These are phyloP conservation scores for Suillus brevipes DNA, from an alignment of 768 basidiomycete genomes.

Conservation along the genomic window DNA sequence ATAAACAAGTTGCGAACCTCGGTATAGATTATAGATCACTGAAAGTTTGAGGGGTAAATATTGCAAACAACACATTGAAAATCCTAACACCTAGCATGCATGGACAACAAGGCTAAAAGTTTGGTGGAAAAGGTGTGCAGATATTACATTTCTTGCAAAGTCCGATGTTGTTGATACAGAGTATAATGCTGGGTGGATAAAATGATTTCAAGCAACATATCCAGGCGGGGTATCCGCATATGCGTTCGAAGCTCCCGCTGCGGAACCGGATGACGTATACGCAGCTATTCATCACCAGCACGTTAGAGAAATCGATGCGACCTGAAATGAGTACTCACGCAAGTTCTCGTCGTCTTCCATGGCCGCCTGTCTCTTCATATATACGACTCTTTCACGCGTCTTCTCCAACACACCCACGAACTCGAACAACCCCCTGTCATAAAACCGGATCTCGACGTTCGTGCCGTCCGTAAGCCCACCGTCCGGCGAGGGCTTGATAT, in stretches of 20 bases:
- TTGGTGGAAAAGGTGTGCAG: neutral
- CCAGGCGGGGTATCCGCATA: constrained; percentile 31
- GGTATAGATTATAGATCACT: neutral
- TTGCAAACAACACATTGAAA: neutral
- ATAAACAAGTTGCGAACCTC: neutral
- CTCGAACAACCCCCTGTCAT: constrained; percentile 67
- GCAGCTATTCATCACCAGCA: constrained; percentile 20
- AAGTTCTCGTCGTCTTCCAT: constrained; percentile 34
- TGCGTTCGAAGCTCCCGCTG: constrained; percentile 14
- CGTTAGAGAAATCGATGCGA: neutral
- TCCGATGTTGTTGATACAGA: constrained; percentile 3
- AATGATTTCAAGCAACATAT: constrained; percentile 26
- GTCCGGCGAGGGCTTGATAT: constrained; percentile 62
- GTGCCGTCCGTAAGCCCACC: constrained; percentile 71
- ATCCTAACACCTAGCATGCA: neutral
- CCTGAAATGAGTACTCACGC: constrained; percentile 24
- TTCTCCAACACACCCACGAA: constrained; percentile 76
- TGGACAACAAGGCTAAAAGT: neutral
- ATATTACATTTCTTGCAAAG: neutral
- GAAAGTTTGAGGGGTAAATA: neutral
- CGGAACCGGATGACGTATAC: constrained; percentile 27
- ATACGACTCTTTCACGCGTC: constrained; percentile 71
- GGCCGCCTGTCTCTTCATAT: constrained; percentile 61
- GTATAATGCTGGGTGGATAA: neutral
- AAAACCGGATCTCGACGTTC: constrained; percentile 65